Percentiles rank a stretch among this genome's conserved stretches.
Evolutionary conservation across 371 early-diverging fungal genomes (phyloP).

Genomic region (Funneliformis caledonium): DNA sequence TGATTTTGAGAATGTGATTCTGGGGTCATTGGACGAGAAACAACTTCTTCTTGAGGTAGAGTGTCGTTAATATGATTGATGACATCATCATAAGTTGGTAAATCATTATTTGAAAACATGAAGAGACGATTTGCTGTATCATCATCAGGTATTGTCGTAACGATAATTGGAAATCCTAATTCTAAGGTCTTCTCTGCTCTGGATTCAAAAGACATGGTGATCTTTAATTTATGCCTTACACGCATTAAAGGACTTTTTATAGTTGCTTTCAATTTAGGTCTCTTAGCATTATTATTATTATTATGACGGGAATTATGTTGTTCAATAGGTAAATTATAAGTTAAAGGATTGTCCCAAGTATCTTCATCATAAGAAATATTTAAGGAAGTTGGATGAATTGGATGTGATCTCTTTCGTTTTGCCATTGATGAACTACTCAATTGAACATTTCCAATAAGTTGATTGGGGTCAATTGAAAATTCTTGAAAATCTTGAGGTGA

Average conservation of each 20-base stretch:
- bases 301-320: background rate
- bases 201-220: slow-evolving; percentile 24
- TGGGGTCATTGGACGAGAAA: slow-evolving; percentile 24
- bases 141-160: slow-evolving; percentile 29
- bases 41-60: background rate
- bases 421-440: slow-evolving; percentile 4
- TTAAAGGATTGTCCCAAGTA: slow-evolving; percentile 37
- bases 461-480: slow-evolving; percentile 29
- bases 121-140: background rate
- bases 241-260: slow-evolving; percentile 35
- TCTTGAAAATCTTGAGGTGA: slow-evolving; percentile 29
- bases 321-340: slow-evolving; percentile 36
- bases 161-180: slow-evolving; percentile 27
- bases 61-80: background rate
- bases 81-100: slow-evolving; percentile 39
- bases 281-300: background rate
- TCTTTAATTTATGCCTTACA: slow-evolving; percentile 35
- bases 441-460: slow-evolving; percentile 36
- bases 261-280: slow-evolving; percentile 15
- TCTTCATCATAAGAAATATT: slow-evolving; percentile 25
- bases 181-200: slow-evolving; percentile 21
- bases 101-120: background rate
- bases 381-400: slow-evolving; percentile 31
- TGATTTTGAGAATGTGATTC: background rate
- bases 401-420: slow-evolving; percentile 35